These are phyloP conservation scores for Pestalotiopsis fici DNA, from an alignment of 2,329 filamentous ascomycete genomes.

Conservation along the genomic window DNA sequence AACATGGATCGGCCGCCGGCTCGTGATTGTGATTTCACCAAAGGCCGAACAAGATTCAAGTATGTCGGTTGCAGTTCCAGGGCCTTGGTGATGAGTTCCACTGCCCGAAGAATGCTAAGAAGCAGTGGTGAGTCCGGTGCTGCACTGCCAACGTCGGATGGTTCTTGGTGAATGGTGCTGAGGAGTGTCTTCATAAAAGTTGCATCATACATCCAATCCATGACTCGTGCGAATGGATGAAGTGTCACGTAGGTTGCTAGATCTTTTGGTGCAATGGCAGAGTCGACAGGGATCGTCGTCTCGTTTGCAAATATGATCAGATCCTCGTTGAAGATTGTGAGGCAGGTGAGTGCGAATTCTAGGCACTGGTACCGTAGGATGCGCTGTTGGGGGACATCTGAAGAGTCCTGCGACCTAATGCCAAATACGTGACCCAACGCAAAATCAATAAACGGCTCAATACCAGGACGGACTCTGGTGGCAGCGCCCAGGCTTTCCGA, in stretches of 20 bases:
- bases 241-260: constrained; percentile 79
- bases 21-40: constrained; percentile 68
- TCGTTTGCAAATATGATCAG: constrained; percentile 83
- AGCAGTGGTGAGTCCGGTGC: constrained; percentile 80
- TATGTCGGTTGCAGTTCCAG: constrained; percentile 91
- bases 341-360: constrained; percentile 76
- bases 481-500: constrained; percentile 80
- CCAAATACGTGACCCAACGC: constrained; percentile 78
- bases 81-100: constrained; percentile 81
- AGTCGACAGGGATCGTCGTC: constrained; percentile 74
- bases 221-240: constrained; percentile 90
- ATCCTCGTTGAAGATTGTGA: constrained; percentile 91
- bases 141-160: constrained; percentile 70
- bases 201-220: constrained; percentile 98
- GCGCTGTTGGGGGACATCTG: constrained; percentile 68
- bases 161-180: constrained; percentile 74
- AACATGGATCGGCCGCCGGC: constrained; percentile 27
- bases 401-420: constrained; percentile 63
- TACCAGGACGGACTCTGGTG: constrained; percentile 75
- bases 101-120: constrained; percentile 73
- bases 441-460: constrained; percentile 93
- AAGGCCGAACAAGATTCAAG: constrained; percentile 80
- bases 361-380: constrained; percentile 80
- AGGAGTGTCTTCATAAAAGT: constrained; percentile 82
- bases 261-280: constrained; percentile 71